Base-by-base conservation (phyloP, 2,329 filamentous ascomycete species). In the Claviceps pusilla region DNA sequence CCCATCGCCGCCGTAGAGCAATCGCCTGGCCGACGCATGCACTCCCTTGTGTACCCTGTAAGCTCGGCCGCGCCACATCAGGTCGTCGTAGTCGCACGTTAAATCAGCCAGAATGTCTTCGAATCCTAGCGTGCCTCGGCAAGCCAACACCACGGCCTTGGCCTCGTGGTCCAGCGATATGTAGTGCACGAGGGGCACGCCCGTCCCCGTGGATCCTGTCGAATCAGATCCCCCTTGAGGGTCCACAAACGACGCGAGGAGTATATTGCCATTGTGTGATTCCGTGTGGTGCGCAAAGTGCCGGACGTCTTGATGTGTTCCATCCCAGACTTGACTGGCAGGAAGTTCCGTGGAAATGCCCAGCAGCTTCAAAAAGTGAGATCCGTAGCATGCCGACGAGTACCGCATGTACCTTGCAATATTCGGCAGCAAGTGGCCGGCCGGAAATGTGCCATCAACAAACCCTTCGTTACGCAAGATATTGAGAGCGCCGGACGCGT, bases 21-120 rank as follows among this genome's bases (percentile, higher is more conserved):
- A 73, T 11, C 84, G 77, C 24, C 78, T 75, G 4, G 84, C 84
- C 1, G 84, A 87, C 0, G 84, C 83, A 63, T 87, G 83, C 54
- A 88, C 82, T 14, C 84, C 84, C 64, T 87, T 87, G 67, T 88
- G 84, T 0, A 87, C 84, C 59, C 83, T 80, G 70, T 85, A 87
- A 1, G 71, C 69, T 55, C 74, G 77, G 16, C 81, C 82, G 55
- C 80, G 75, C 82, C 84, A 84, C 5, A 71, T 57, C 10, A 86
- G 68, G 54, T 82, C 75, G 59, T 86, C 83, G 58, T 87, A 87
- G 49, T 86, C 84, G 65, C 84, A 87, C 35, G 83, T 83, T 76
- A 87, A 79, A 61, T 87, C 84, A 0, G 83, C 83, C 41, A 88
- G 69, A 29, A 87, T 78, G 62, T 88, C 84, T 61, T 87, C 84